Percentiles rank a stretch among this genome's conserved stretches.
phyloP scores from a whole-genome alignment of 345 rosid species.

The Gynandropsis gynandra region DNA sequence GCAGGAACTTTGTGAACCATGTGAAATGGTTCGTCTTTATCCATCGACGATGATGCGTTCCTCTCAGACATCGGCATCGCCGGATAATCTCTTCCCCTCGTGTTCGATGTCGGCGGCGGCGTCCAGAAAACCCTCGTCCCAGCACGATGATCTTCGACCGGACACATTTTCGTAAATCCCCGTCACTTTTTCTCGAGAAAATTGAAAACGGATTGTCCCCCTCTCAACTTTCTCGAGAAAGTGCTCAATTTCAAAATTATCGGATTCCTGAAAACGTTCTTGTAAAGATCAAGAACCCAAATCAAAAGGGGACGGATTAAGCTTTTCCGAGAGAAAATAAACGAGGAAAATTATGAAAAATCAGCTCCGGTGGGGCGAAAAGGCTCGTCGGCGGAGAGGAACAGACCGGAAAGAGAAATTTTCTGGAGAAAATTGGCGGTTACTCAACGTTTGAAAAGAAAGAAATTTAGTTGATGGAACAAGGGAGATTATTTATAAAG shows the following conservation, averaged over 20 bases:
- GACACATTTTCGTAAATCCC: constrained; percentile 28
- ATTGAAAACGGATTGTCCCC: neutral
- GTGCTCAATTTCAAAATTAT: neutral
- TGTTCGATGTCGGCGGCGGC: constrained; percentile 45
- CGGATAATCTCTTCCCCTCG: constrained; percentile 16
- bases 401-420: too few relatives aligned
- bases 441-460: too few relatives aligned
- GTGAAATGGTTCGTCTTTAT: constrained; percentile 45
- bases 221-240: constrained; percentile 6
- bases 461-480: too few relatives aligned
- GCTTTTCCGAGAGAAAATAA: too few relatives aligned
- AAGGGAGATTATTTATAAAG: too few relatives aligned
- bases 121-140: constrained; percentile 39
- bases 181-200: constrained; percentile 6
- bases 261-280: constrained; percentile 1
- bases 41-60: constrained; percentile 31
- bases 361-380: too few relatives aligned
- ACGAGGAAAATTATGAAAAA: too few relatives aligned
- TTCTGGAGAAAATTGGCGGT: too few relatives aligned
- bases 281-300: constrained; percentile 15
- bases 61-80: constrained; percentile 48
- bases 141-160: constrained; percentile 25
- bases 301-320: neutral
- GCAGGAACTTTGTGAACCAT: constrained; percentile 67
- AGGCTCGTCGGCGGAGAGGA: too few relatives aligned